Base-by-base conservation (phyloP, 2,329 filamentous ascomycete species). In the Ophiostoma pallidulum region DNA sequence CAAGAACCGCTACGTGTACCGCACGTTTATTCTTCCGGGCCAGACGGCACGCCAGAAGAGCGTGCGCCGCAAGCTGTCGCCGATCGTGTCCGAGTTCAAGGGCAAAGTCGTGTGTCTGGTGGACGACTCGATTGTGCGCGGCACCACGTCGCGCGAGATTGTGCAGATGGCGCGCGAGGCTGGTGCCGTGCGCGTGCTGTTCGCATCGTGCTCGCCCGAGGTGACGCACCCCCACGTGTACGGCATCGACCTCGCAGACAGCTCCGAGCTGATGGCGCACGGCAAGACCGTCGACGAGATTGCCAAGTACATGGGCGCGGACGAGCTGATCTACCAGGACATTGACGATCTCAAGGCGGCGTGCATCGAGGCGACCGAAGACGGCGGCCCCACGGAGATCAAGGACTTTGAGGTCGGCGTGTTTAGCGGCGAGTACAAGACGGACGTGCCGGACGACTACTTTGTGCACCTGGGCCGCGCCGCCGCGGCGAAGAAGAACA, bases 1-100 rank as follows among this genome's bases (percentile, higher is more conserved):
- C 54, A 94, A 92, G 73, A 94, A 94, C 65, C 77, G 86, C 45
- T 94, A 94, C 62, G 84, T 94, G 51, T 89, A 87, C 73, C 78
- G 87, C 42, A 94, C 87, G 1, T 92, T 91, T 63, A 91, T 89
- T 26, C 49, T 66, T 50, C 71, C 90, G 2, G 84, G 84, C 24
- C 90, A 96, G 64, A 79, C 79, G 56, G 77, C 81, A 16, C 76
- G 90, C 4, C 80, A 92, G 59, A 91, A 91, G 66, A 84, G 87
- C 56, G 88, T 97, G 9, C 82, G 91, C 4, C 79, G 90, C 41
- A 97, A 97, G 68, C 74, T 97, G 33, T 91, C 86, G 51, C 80
- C 90, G 18, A 94, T 96, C 66, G 78, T 82, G 22, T 80, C 82
- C 32, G 89, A 96, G 61, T 96, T 96, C 65, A 73, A 81, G 49